Evolutionary conservation across 371 early-diverging fungal species (phyloP).

Genomic region (Mortierella sp.): DNA sequence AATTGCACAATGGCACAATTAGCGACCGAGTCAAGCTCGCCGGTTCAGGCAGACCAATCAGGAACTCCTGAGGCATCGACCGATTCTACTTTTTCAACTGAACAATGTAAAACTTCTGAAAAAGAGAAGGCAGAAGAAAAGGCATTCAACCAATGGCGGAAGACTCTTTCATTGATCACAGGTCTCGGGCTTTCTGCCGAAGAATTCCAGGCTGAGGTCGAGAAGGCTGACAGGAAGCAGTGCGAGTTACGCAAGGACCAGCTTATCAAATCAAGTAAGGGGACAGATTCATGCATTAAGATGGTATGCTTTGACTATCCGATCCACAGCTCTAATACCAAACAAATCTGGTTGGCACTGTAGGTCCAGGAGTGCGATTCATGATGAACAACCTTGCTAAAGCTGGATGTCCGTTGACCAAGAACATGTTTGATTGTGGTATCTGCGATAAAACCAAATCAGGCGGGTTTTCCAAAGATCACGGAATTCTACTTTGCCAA

Average conservation of each 20-base stretch:
- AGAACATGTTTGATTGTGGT: constrained; percentile 76
- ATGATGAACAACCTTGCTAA: constrained; percentile 82
- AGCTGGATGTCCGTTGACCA: constrained; percentile 71
- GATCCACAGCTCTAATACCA: no score
- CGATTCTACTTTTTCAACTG: neutral
- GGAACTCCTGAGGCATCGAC: no score
- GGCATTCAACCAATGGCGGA: constrained; percentile 67
- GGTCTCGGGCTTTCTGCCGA: constrained; percentile 69
- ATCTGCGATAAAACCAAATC: constrained; percentile 83
- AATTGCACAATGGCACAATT: no score
- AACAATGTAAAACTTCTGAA: constrained; percentile 12
- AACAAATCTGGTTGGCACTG: neutral
- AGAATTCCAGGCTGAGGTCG: constrained; percentile 63
- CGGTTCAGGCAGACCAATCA: no score
- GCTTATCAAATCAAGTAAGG: constrained; percentile 74
- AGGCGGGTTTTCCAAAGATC: constrained; percentile 85
- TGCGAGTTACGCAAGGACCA: constrained; percentile 82
- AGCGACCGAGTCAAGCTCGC: no score
- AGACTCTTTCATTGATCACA: constrained; percentile 64
- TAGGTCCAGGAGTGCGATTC: constrained; percentile 86
- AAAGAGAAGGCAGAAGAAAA: constrained; percentile 26
- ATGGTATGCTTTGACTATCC: no score
- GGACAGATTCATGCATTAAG: neutral
- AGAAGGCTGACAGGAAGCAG: constrained; percentile 63
- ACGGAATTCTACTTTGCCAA: constrained; percentile 88